Evolutionary conservation across 192 early-diverging fungal genomes (phyloP), one percentile per base, ranked within the genome.

Genomic region (Backusella tuberculispora): DNA sequence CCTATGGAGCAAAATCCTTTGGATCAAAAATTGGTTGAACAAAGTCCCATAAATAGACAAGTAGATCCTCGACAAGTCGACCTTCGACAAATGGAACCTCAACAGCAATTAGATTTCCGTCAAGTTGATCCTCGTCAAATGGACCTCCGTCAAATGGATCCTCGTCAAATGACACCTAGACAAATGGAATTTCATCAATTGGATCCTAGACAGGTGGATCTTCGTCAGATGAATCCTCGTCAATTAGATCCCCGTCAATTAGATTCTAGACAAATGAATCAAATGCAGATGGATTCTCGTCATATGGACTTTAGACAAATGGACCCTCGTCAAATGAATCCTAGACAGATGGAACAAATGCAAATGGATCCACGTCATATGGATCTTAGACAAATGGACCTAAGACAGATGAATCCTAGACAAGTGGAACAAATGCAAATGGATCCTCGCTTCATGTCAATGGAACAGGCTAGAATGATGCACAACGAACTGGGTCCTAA

Each of bases 141-240:
- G 42, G 42, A 43, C 42, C 42, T 43, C 4, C 42, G 42, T 43
- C 42, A 43, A 21, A 50, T 50, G 48, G 48, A 50, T 50, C 48
- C n/a, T 19, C 48, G 48, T 50, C 53, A 53, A 53, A 21, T 53
- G 50, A 19, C 50, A n/a, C n/a, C 50, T 53, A 17, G 50, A 12
- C 50, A 53, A 19, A 53, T 53, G 50, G 50, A 53, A 53, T 53
- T 53, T 8, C 50, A 53, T 8, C 50, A 60, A 69, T 13, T 73
- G 71, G 10, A 71, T 73, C 37, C 74, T 74, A 43, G 75, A 74
- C 40, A 69, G 17, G 19, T 77, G 53, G 48, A 74, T 77, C 38
- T 60, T 74, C 5, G 73, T 45, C 37, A 76, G 53, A 37, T 60
- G 53, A 60, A 60, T 60, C 21, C 53, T 19, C 53, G 53, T 13